These are phyloP conservation scores for Chlamydomonas applanata DNA, from an alignment of 139 green algal species.

Conservation along the genomic window DNA sequence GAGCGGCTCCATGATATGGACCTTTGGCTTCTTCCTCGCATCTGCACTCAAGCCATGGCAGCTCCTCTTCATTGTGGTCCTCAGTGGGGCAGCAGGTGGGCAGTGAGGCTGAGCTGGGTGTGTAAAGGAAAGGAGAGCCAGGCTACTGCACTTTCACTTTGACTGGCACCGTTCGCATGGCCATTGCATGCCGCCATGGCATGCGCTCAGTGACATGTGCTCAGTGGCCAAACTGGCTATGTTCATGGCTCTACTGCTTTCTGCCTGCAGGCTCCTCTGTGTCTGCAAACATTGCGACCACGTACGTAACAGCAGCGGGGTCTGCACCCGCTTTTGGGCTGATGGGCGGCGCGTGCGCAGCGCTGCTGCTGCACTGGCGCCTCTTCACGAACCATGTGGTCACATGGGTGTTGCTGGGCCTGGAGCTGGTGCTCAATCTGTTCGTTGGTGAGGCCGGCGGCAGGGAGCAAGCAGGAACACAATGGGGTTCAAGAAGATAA, in stretches of 20 bases:
- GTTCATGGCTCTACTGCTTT: background rate
- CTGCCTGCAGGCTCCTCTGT: background rate
- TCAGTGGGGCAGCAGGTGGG: background rate
- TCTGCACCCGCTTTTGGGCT: background rate
- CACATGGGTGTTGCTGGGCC: background rate
- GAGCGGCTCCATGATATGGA: background rate
- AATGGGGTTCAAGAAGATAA: too few relatives aligned
- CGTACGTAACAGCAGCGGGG: background rate
- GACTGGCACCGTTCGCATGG: background rate
- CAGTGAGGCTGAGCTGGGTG: too few relatives aligned
- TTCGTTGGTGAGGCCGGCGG: constrained; percentile 4
- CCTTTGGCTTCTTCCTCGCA: constrained; percentile 1
- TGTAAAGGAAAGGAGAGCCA: background rate
- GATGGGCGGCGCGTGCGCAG: background rate
- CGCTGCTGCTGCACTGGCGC: constrained; percentile 5
- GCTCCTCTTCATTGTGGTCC: background rate
- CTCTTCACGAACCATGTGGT: background rate
- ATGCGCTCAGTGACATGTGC: too few relatives aligned
- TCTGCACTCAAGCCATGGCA: background rate
- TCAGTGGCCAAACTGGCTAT: too few relatives aligned
- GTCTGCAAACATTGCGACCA: background rate
- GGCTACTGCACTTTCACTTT: background rate
- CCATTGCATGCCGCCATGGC: background rate
- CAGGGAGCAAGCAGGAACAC: too few relatives aligned
- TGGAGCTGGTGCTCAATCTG: background rate